Conservation (phyloP, 2,329 filamentous ascomycete genomes). For the Gaeumannomyces sp. region DNA sequence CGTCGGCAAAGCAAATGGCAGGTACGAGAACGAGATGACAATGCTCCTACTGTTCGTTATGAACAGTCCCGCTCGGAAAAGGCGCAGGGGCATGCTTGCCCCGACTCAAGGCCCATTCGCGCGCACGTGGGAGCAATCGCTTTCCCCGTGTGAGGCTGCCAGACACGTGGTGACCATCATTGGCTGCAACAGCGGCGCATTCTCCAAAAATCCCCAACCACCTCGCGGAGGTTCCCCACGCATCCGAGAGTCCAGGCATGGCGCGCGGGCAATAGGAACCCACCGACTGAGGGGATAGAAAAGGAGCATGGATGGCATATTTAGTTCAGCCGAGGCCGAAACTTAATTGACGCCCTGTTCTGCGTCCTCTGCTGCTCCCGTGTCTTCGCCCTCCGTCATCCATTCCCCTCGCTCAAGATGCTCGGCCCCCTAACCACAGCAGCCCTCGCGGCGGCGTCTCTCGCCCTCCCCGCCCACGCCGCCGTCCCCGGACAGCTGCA, state of each 20-base stretch:
- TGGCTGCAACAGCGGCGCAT: background rate
- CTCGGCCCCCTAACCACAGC: background rate
- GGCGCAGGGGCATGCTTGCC: too few species aligned
- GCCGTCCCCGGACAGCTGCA: slow-evolving; percentile 12
- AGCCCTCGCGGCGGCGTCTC: slow-evolving; percentile 2
- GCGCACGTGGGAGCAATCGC: background rate
- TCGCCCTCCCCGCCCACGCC: slow-evolving; percentile 4
- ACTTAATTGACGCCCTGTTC: background rate
- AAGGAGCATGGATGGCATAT: background rate
- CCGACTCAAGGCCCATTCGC: background rate
- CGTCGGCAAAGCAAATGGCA: background rate
- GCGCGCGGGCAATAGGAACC: background rate
- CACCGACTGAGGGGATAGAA: background rate
- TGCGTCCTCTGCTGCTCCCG: too few species aligned
- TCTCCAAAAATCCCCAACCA: too few species aligned
- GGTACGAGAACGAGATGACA: too few species aligned
- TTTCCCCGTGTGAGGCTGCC: background rate
- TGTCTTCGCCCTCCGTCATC: too few species aligned
- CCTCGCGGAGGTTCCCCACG: background rate
- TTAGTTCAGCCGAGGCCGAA: background rate
- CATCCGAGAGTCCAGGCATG: background rate
- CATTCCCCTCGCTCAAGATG: background rate
- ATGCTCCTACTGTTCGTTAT: too few species aligned
- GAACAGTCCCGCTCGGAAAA: too few species aligned
- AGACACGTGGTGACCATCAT: background rate